Evolutionary conservation across 202 grass and related monocot species (phyloP), one percentile per base, ranked within the genome.

Genomic region (Zizania palustris): DNA sequence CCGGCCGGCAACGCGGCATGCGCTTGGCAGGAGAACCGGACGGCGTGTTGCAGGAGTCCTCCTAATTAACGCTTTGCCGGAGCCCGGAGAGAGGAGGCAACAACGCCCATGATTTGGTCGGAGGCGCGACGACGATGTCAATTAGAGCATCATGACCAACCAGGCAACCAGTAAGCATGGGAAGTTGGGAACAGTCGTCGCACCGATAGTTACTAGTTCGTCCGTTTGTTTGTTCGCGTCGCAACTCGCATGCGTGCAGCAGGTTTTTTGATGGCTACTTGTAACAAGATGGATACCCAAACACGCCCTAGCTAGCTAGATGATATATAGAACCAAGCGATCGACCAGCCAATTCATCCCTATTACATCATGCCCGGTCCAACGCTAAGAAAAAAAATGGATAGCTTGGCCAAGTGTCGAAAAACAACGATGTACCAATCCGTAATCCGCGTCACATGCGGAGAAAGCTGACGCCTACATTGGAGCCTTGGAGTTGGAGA

Each of bases 51-150:
- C 50, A 36, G 57, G 44, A 20, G 4, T 22, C 12, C 33, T 22
- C 12, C 33, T 56, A 75, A 76, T 60, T 44, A 86, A 64, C 77
- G 63, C 20, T 75, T 43, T 85, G 71, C 71, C 56, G 45, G 82
- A 15, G 48, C 64, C 71, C 56, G 45, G 82, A 15, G 48, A 7
- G 3, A 16, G 36, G 82, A 57, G 58, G 82, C 20, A 18, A 3
- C 16, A 20, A 36, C 39, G 38, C 70, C 70, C 76, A 48, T 71
- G 64, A 57, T 86, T 71, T 46, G 56, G 77, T 48, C 68, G 46
- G 65, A 1, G 11, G 16, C 50, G 7, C 64, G 63, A 51, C 53
- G 42, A 50, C 13, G 21, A 3, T 14, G 64, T 22, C 40, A 45
- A 45, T 67, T 42, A 16, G 65, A 35, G 12, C 43, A 68, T 46